These are phyloP conservation scores for Trebouxia gelatinosa DNA, from an alignment of 163 green algal genomes.

Conservation along the genomic window DNA sequence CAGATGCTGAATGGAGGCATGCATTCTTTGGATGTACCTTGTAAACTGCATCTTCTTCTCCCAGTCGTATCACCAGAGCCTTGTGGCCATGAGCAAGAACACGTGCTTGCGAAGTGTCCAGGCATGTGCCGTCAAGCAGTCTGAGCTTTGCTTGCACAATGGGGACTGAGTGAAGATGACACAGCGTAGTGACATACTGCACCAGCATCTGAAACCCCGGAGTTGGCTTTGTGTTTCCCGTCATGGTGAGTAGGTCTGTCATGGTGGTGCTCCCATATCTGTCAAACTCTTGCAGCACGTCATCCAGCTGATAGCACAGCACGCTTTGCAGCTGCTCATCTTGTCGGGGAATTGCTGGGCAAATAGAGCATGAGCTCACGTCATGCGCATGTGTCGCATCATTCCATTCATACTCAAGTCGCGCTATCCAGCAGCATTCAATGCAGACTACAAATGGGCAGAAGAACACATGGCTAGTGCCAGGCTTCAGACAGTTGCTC, in stretches of 20 bases:
- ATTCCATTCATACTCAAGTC: background rate
- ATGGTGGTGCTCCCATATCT: background rate
- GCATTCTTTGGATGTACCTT: background rate
- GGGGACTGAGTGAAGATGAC: background rate
- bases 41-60: background rate
- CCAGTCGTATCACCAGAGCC: background rate
- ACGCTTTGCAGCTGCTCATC: background rate
- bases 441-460: background rate
- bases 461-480: background rate
- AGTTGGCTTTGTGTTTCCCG: background rate
- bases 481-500: background rate
- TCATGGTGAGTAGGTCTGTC: background rate
- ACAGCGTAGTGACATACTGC: background rate
- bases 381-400: background rate
- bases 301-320: background rate
- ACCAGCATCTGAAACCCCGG: background rate
- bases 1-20: too few species aligned
- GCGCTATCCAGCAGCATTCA: background rate
- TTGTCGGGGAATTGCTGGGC: background rate
- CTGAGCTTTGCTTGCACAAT: background rate
- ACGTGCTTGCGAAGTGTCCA: background rate
- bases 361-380: background rate
- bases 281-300: background rate
- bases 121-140: background rate
- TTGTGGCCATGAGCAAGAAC: conserved; percentile 4